Conservation (phyloP, 2,329 filamentous ascomycete species). For the Fusarium sp. region DNA sequence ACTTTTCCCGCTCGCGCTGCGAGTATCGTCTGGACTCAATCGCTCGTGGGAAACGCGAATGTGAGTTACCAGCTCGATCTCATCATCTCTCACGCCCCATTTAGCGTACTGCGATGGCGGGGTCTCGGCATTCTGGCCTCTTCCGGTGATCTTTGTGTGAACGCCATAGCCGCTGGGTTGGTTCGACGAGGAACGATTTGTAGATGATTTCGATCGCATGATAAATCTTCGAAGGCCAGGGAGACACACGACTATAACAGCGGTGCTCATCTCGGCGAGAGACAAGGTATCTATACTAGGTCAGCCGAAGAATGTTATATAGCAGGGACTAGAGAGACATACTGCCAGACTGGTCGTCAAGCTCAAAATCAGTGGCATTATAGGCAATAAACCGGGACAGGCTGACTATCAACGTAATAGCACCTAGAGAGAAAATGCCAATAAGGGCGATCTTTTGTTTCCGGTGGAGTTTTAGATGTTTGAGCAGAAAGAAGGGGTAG, state of each 20-base stretch:
- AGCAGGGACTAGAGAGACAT: background rate
- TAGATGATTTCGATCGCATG: background rate
- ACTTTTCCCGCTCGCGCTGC: background rate
- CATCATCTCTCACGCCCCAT: constrained; percentile 12
- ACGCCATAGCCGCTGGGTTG: background rate
- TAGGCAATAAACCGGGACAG: constrained; percentile 13
- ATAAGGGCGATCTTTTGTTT: constrained; percentile 7
- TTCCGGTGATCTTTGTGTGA: background rate
- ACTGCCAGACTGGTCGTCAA: constrained; percentile 12
- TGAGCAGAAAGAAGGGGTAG: constrained; percentile 12
- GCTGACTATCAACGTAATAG: constrained; percentile 6
- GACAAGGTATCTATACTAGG: background rate
- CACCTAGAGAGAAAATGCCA: constrained; percentile 5
- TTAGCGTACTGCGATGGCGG: background rate
- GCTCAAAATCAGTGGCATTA: constrained; percentile 9
- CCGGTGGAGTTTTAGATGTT: background rate
- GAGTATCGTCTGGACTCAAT: background rate
- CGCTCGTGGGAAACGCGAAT: background rate
- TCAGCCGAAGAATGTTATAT: background rate
- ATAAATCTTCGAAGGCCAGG: constrained; percentile 11
- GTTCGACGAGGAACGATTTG: background rate
- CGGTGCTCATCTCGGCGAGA: constrained; percentile 10
- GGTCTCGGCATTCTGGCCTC: background rate
- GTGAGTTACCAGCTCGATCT: constrained; percentile 12
- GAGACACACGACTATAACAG: background rate